Evolutionary conservation across 1,284 basidiomycete species (phyloP).

Genomic region (Psilocybe mexicana): DNA sequence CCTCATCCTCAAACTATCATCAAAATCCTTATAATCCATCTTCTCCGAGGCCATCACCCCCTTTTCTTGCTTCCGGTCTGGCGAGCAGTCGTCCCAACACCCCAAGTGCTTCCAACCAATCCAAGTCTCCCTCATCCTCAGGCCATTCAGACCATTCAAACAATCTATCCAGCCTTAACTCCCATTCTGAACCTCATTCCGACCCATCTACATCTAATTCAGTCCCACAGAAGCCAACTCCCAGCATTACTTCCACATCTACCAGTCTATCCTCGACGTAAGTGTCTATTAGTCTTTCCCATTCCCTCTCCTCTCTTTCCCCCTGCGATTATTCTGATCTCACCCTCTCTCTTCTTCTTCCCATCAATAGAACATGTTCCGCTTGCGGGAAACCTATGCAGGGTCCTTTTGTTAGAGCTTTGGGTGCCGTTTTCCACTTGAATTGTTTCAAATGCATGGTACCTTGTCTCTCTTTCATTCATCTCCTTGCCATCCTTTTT

Average conservation of each 20-base stretch:
- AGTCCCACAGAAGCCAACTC: constrained; percentile 42
- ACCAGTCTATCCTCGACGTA: constrained; percentile 26
- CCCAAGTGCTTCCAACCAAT: constrained; percentile 41
- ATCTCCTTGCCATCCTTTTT: constrained; percentile 8
- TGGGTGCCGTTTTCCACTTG: constrained; percentile 93
- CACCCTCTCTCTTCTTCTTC: constrained; percentile 21
- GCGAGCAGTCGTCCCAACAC: constrained; percentile 49
- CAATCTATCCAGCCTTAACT: constrained; percentile 39
- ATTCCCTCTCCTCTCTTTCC: background rate
- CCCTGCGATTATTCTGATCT: constrained; percentile 26
- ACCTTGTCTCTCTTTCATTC: constrained; percentile 22
- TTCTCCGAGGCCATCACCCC: constrained; percentile 49
- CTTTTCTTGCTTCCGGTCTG: constrained; percentile 46
- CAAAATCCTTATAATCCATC: constrained; percentile 24
- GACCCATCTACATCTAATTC: constrained; percentile 39
- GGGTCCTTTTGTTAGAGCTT: constrained; percentile 94
- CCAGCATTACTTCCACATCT: constrained; percentile 36
- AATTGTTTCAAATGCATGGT: constrained; percentile 98
- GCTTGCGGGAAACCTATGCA: constrained; percentile 80
- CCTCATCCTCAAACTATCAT: constrained; percentile 29
- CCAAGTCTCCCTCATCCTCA: constrained; percentile 47
- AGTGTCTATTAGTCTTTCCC: constrained; percentile 17
- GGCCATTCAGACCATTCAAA: constrained; percentile 49
- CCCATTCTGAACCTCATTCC: constrained; percentile 50
- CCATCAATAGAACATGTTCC: constrained; percentile 57